Evolutionary conservation across 176 grass and related monocot species (phyloP).

Genomic region (Paspalum vaginatum): DNA sequence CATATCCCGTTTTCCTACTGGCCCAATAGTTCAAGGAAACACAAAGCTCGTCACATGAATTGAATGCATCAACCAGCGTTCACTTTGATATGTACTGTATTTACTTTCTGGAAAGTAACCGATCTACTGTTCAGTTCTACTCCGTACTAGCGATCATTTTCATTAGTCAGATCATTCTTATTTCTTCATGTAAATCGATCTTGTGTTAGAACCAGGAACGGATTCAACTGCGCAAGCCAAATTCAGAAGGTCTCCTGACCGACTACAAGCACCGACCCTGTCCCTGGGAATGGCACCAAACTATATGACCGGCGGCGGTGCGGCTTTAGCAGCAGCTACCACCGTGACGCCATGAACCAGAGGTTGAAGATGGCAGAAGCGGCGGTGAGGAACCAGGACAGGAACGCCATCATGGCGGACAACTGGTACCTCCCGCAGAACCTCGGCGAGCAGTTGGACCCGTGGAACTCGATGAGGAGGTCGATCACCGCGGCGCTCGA

Average conservation of each 20-base stretch:
- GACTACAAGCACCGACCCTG: background rate
- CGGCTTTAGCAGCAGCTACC: background rate
- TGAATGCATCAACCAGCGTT: too few species aligned
- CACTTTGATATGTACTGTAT: background rate
- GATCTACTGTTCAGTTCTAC: too few species aligned
- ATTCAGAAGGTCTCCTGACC: background rate
- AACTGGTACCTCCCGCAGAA: slow-evolving; percentile 79
- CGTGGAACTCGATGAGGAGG: slow-evolving; percentile 60
- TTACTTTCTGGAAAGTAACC: background rate
- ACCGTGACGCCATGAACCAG: slow-evolving; percentile 67
- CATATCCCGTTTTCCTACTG: background rate
- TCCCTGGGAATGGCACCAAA: background rate
- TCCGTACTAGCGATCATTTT: background rate
- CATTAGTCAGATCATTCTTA: background rate
- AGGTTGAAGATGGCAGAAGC: slow-evolving; percentile 81
- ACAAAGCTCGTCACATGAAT: background rate
- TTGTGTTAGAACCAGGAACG: background rate
- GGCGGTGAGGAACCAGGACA: slow-evolving; percentile 82
- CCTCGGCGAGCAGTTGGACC: slow-evolving; percentile 57
- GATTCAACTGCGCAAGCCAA: background rate
- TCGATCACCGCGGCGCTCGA: slow-evolving; percentile 77
- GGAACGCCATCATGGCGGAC: slow-evolving; percentile 80
- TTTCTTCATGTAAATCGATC: background rate
- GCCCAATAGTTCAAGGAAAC: background rate
- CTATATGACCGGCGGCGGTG: background rate